Evolutionary conservation across 139 green algal genomes (phyloP).

Genomic region (Micromonas pusilla): DNA sequence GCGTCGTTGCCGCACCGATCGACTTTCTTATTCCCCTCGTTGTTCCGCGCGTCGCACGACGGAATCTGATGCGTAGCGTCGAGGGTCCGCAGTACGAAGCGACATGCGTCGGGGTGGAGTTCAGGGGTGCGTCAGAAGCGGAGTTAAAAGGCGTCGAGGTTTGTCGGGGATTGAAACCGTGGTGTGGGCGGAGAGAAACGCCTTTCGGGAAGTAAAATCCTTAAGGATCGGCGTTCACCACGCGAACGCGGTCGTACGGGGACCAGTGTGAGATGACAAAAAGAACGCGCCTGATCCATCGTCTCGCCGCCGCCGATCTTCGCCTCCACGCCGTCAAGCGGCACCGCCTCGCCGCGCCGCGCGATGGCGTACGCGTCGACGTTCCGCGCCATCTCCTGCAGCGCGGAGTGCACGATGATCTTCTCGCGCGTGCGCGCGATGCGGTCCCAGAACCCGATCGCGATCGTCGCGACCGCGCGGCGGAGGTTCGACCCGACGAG

Average conservation of each 20-base stretch:
- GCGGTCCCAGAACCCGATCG: constrained; percentile 7
- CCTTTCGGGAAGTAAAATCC: too few relatives aligned
- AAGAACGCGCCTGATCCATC: too few relatives aligned
- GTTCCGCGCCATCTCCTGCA: constrained; percentile 34
- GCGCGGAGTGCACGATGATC: constrained; percentile 4
- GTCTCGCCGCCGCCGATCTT: background rate
- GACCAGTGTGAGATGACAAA: too few relatives aligned
- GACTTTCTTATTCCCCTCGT: constrained; percentile 23
- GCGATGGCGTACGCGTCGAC: constrained; percentile 28
- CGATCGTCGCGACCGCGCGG: constrained; percentile 12
- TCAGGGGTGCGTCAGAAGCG: too few relatives aligned
- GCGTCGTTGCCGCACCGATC: background rate
- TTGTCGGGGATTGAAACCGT: too few relatives aligned
- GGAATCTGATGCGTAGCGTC: too few relatives aligned
- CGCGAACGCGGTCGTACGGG: too few relatives aligned
- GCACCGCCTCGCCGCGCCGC: background rate
- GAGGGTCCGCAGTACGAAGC: too few relatives aligned
- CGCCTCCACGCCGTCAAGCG: background rate
- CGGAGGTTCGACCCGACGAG: constrained; percentile 24
- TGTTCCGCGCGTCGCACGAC: constrained; percentile 5
- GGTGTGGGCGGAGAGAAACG: too few relatives aligned
- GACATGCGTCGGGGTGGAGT: too few relatives aligned
- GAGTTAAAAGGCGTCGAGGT: too few relatives aligned
- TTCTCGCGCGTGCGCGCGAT: constrained; percentile 2
- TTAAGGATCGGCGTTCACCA: too few relatives aligned